Evolutionary conservation across 2,329 filamentous ascomycete genomes (phyloP).

Genomic region (Alternaria viburni): DNA sequence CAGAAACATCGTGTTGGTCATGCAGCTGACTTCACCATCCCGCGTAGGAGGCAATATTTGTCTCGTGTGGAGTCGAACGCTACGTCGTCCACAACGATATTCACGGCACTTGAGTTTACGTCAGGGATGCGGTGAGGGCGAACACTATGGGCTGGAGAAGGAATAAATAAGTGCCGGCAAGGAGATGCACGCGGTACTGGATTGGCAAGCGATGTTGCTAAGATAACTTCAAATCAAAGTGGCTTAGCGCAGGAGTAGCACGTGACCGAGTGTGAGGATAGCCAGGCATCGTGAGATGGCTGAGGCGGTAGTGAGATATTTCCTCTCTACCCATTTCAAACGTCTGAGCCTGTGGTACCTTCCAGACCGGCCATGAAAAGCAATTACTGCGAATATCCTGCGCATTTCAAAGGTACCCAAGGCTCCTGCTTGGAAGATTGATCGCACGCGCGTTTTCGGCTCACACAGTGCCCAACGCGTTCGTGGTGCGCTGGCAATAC

Average conservation of each 20-base stretch:
- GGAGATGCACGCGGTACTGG: neutral
- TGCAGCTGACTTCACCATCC: constrained; percentile 5
- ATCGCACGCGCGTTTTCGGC: neutral
- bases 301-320: neutral
- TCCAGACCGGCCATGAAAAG: neutral
- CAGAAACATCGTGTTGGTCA: constrained; percentile 3
- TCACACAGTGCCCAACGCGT: neutral
- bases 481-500: neutral
- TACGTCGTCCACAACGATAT: neutral
- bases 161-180: neutral
- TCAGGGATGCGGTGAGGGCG: constrained; percentile 8
- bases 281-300: neutral
- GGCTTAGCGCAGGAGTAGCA: neutral
- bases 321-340: neutral
- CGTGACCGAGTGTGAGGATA: neutral
- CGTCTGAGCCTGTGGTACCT: neutral
- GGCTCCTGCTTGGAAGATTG: neutral
- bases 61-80: constrained; percentile 8
- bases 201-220: constrained; percentile 1
- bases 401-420: neutral
- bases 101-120: neutral
- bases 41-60: neutral
- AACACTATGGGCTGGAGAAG: neutral
- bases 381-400: neutral
- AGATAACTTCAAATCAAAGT: neutral